Evolutionary conservation across 2,329 filamentous ascomycete species (phyloP), one percentile per base, ranked within the genome.

Genomic region (Pestalotiopsis sp.): DNA sequence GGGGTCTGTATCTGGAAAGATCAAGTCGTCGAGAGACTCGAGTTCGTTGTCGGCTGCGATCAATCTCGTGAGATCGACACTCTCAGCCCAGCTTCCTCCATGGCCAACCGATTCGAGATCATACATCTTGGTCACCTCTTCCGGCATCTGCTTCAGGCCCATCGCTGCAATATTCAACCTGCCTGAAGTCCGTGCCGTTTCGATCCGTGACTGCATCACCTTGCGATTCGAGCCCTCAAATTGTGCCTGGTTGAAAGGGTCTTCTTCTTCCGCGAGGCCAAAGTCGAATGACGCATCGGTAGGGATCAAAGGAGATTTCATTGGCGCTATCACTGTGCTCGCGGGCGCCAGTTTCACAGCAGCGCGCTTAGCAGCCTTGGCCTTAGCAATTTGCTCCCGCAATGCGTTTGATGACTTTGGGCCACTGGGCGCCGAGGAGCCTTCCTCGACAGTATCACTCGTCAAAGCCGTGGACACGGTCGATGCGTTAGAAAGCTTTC

Each of bases 21-120:
- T 84, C 1, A 84, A 82, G 20, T 96, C 93, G 2, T 90, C 87
- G 41, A 98, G 84, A 39, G 85, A 84, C 74, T 93, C 90, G 62
- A 99, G 80, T 75, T 97, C 93, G 75, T 99, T 98, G 76, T 97
- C 94, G 9, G 95, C 94, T 5, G 93, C 94, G 71, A 96, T 89
- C 64, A 98, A 90, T 70, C 92, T 90, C 0, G 91, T 92, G 60
- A 98, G 82, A 76, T 98, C 95, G 12, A 98, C 93, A 69, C 92
- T 92, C 79, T 98, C 95, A 1, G 94, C 94, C 96, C 96, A 98
- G 45, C 87, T 89, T 25, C 87, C 83, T 13, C 84, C 85, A 2
- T 62, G 59, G 49, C 91, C 88, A 67, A 90, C 86, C 1, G 88
- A 86, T 66, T 94, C 90, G 20, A 93, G 84, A 74, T 94, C 92